Evolutionary conservation across 2,329 filamentous ascomycete genomes (phyloP).

Genomic region (Venturia oleaginea): DNA sequence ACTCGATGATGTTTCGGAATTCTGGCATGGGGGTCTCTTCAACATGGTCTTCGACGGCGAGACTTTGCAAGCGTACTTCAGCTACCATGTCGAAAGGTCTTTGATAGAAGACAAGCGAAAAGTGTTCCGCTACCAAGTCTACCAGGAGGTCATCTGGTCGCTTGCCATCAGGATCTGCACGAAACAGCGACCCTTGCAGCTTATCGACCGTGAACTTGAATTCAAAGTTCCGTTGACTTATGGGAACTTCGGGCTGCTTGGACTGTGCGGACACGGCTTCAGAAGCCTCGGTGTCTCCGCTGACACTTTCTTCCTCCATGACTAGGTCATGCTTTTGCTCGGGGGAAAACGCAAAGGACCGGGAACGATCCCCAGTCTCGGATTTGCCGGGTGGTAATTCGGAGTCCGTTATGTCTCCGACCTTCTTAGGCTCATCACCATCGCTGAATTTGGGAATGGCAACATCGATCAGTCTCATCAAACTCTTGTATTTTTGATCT

Average conservation of each 20-base stretch:
- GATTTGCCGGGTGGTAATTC: constrained; percentile 21
- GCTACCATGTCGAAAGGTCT: constrained; percentile 88
- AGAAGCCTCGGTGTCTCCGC: constrained; percentile 50
- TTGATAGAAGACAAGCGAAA: constrained; percentile 79
- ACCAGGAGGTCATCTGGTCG: constrained; percentile 75
- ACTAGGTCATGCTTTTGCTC: constrained; percentile 64
- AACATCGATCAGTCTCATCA: constrained; percentile 95
- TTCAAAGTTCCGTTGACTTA: constrained; percentile 65
- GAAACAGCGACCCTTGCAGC: constrained; percentile 84
- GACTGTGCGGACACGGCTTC: constrained; percentile 51
- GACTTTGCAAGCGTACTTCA: constrained; percentile 75
- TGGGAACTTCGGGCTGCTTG: constrained; percentile 44
- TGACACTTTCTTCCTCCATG: constrained; percentile 61
- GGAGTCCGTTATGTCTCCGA: constrained; percentile 19
- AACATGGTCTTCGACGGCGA: constrained; percentile 91
- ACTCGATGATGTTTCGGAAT: constrained; percentile 97
- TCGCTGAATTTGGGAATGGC: constrained; percentile 76
- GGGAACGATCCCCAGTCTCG: constrained; percentile 51
- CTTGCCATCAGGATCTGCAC: constrained; percentile 68
- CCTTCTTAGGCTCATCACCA: constrained; percentile 22
- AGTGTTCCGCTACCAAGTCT: constrained; percentile 82
- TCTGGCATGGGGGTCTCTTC: constrained; percentile 75
- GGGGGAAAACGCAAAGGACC: constrained; percentile 64
- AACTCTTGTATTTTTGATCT: constrained; percentile 89
- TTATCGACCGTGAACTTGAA: constrained; percentile 95